Evolutionary conservation across 306 rosid species (phyloP), one percentile per base, ranked within the genome.

Genomic region (Medicago truncatula): DNA sequence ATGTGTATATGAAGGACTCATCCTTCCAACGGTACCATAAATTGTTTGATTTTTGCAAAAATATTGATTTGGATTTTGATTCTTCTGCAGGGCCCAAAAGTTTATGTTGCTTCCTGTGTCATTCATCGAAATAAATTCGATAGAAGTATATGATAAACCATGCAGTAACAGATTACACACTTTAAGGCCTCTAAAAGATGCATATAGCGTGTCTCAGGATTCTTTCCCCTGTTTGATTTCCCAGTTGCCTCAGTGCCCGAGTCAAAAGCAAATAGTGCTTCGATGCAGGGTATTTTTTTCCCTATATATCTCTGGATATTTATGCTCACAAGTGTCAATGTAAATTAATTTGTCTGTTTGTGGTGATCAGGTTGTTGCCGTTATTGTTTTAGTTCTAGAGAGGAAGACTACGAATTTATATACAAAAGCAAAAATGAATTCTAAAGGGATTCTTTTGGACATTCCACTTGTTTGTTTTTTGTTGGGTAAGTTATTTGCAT

Each of bases 401-500:
- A 84, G 77, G 75, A 89, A 81, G 34, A 46, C 74, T 17, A 28
- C 75, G 52, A 75, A 21, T 73, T 71, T 44, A 76, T 74, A 59
- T 53, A 50, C 62, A 38, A 85, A 68, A 80, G 62, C 82, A 31
- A 82, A 78, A 57, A 9, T 14, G 44, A 74, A 69, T 57, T 59
- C 67, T 23, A 40, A 50, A 62, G 76, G 74, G n/a, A 78, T 76
- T 52, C 81, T 46, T 78, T 67, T 91, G 76, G 88, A 89, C 83
- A 87, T 95, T 80, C 90, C 95, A 2, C 84, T 95, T 74, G 97
- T 97, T 76, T 84, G 90, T 82, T 95, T 92, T 86, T 69, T 90
- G 74, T 72, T 95, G 86, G 98, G 98, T 92, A 84, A 77, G 88
- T 78, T 79, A 47, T 56, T 54, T 67, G 41, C 28, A 12, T 71